These are phyloP conservation scores for Exophiala bonariae DNA, from an alignment of 2,329 filamentous ascomycete genomes.

Conservation along the genomic window DNA sequence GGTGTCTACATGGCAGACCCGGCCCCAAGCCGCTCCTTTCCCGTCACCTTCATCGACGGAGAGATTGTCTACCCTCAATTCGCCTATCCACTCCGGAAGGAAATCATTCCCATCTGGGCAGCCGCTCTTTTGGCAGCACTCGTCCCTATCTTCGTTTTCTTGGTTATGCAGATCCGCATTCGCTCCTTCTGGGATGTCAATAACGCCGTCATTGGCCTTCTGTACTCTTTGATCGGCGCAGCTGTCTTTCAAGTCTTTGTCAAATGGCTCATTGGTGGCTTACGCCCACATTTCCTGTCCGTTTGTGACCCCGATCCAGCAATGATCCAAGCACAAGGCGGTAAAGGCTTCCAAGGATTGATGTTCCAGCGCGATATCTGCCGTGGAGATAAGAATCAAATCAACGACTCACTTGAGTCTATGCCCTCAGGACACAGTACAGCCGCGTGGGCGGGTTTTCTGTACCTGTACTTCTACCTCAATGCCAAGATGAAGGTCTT, in stretches of 20 bases:
- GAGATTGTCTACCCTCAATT: constrained; percentile 70
- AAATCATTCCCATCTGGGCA: constrained; percentile 71
- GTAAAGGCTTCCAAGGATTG: constrained; percentile 57
- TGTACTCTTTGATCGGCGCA: constrained; percentile 69
- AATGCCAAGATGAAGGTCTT: constrained; percentile 79
- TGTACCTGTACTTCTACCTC: constrained; percentile 71
- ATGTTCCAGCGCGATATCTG: constrained; percentile 72
- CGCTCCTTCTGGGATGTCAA: constrained; percentile 67
- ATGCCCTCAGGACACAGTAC: constrained; percentile 75
- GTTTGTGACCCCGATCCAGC: constrained; percentile 64
- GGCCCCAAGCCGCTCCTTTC: constrained; percentile 68
- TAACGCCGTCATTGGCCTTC: constrained; percentile 67
- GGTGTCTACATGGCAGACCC: constrained; percentile 62
- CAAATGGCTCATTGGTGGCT: constrained; percentile 72
- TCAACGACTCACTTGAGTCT: constrained; percentile 69
- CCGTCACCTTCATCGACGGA: constrained; percentile 65
- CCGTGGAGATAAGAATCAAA: constrained; percentile 63
- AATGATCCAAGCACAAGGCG: constrained; percentile 41
- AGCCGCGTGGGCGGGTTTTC: constrained; percentile 50
- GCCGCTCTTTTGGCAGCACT: constrained; percentile 66
- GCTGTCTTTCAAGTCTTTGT: constrained; percentile 77
- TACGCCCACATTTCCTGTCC: constrained; percentile 70
- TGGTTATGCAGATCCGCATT: constrained; percentile 67
- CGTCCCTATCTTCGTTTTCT: constrained; percentile 65
- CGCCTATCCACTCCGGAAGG: constrained; percentile 68